Conservation (phyloP, 805 yeast species). For the Novakomyces olei region DNA sequence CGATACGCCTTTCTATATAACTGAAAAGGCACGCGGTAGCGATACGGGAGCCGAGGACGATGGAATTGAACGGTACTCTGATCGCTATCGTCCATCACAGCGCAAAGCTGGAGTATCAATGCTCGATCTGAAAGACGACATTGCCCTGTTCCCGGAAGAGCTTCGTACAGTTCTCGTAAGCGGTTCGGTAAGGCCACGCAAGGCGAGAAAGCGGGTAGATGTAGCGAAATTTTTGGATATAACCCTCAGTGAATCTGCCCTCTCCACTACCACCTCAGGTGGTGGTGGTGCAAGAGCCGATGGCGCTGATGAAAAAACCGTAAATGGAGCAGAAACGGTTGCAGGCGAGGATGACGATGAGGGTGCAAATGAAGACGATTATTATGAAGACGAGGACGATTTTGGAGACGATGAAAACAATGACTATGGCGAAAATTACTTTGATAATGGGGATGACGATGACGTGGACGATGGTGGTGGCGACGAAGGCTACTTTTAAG, state of each 20-base stretch:
- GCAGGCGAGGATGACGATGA: neutral
- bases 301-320: neutral
- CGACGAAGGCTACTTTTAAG: neutral
- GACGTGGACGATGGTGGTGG: constrained; percentile 6
- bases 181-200: neutral
- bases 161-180: neutral
- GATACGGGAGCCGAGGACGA: neutral
- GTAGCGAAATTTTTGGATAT: constrained; percentile 3
- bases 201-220: constrained; percentile 1
- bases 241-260: too few relatives aligned
- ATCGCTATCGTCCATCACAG: constrained; percentile 1
- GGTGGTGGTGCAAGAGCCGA: too few relatives aligned
- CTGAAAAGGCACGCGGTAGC: neutral
- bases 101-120: neutral
- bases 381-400: constrained; percentile 3
- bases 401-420: constrained; percentile 10
- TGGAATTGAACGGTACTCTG: constrained; percentile 3
- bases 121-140: constrained; percentile 1
- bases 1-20: constrained; percentile 1
- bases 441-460: constrained; percentile 6
- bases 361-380: constrained; percentile 2
- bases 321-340: neutral
- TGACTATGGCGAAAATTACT: constrained; percentile 9
- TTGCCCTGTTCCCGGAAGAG: constrained; percentile 2
- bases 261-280: too few relatives aligned